These are phyloP conservation scores for Nitzschia sp. DNA, from an alignment of 108 stramenopile species.

Conservation along the genomic window DNA sequence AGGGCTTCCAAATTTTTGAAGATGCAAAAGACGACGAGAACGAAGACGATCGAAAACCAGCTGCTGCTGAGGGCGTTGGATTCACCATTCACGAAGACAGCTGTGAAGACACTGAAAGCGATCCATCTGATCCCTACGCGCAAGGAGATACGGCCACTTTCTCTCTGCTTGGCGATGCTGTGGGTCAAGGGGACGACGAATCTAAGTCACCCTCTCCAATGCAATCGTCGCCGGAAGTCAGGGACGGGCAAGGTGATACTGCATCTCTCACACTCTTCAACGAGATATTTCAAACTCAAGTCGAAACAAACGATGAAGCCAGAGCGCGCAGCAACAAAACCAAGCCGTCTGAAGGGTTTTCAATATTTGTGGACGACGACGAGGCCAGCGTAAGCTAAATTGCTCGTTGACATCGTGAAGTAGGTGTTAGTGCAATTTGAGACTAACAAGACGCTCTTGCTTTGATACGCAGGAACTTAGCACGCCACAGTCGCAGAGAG, in stretches of 20 bases:
- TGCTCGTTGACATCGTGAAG: not conserved
- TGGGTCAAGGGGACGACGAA: not conserved
- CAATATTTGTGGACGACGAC: constrained; percentile 28
- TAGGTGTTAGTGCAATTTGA: not conserved
- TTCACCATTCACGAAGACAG: not conserved
- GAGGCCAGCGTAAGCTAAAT: constrained; percentile 29
- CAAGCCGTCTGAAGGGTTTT: constrained; percentile 1
- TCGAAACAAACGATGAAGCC: not conserved
- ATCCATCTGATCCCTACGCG: not conserved
- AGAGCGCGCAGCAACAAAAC: not conserved
- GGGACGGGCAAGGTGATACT: constrained; percentile 45
- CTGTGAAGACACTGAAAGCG: not conserved
- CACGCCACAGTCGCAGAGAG: not conserved
- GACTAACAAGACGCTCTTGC: not conserved
- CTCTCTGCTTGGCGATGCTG: constrained; percentile 26
- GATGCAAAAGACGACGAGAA: not conserved
- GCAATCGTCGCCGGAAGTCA: not conserved
- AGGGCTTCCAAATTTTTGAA: constrained; percentile 25
- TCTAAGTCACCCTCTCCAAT: not conserved
- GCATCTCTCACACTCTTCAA: constrained; percentile 60
- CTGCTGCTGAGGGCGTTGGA: not conserved
- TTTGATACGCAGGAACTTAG: not conserved
- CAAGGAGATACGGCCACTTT: constrained; percentile 32
- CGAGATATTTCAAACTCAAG: constrained; percentile 35
- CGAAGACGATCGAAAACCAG: not conserved